Conservation (phyloP, 2,329 filamentous ascomycete species). For the Zymoseptoria crescenta region DNA sequence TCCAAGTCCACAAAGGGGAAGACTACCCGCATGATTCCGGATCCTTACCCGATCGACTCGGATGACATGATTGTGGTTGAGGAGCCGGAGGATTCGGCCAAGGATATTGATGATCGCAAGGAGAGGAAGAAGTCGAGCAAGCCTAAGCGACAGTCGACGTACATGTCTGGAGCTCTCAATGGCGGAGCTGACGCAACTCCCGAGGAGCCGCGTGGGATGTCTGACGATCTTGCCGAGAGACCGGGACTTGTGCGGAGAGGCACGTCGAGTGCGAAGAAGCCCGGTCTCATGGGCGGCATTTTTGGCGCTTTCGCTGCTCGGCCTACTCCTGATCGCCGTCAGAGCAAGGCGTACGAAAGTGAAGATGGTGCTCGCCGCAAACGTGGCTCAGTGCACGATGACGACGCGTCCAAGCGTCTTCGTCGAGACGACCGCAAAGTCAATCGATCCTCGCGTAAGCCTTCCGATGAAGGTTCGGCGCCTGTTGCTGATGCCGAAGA, state of each 20-base stretch:
- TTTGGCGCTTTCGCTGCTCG: constrained; percentile 35
- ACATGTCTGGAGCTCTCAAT: constrained; percentile 32
- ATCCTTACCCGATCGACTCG: constrained; percentile 53
- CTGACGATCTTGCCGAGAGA: constrained; percentile 47
- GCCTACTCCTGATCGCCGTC: constrained; percentile 21
- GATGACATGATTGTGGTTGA: constrained; percentile 54
- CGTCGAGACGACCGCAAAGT: constrained; percentile 32
- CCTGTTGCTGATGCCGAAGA: constrained; percentile 27
- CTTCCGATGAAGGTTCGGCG: constrained; percentile 23
- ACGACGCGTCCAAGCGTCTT: constrained; percentile 29
- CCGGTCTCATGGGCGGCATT: constrained; percentile 51
- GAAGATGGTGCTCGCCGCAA: constrained; percentile 29
- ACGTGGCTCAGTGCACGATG: constrained; percentile 26
- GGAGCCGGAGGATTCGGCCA: constrained; percentile 35
- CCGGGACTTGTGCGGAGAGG: constrained; percentile 49
- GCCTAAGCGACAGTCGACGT: constrained; percentile 34
- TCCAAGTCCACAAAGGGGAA: constrained; percentile 44
- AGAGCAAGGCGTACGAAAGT: constrained; percentile 29
- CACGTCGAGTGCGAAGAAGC: constrained; percentile 52
- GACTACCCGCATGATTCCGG: constrained; percentile 43
- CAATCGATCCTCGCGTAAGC: constrained; percentile 23
- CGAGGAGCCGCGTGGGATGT: constrained; percentile 36
- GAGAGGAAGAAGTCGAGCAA: constrained; percentile 32
- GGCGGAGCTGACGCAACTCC: constrained; percentile 37
- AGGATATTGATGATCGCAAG: constrained; percentile 24